A percentile compares a stretch with the other conserved stretches of the same genome.
phyloP scores from a whole-genome alignment of 1,284 basidiomycete species.

The Limonomyces culmigenus region DNA sequence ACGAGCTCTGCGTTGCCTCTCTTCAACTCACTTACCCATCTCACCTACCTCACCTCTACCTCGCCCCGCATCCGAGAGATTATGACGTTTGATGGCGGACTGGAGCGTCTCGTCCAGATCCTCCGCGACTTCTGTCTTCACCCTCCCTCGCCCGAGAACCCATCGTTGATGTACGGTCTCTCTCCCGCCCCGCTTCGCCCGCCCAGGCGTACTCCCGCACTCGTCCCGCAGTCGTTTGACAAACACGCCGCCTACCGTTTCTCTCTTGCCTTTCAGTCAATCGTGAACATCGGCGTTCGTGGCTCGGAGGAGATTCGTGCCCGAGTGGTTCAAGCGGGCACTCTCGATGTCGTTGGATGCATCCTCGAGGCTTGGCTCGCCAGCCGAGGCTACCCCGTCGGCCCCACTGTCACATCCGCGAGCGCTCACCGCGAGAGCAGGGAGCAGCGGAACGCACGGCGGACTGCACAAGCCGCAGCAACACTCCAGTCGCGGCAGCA shows the following conservation, averaged over 20 bases:
- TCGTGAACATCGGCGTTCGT: constrained; percentile 94
- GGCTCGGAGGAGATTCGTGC: constrained; percentile 89
- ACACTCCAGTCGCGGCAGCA: constrained; percentile 28
- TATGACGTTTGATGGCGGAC: constrained; percentile 92
- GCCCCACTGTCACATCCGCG: constrained; percentile 43
- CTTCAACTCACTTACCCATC: constrained; percentile 93
- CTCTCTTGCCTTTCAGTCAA: constrained; percentile 88
- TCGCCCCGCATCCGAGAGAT: constrained; percentile 97
- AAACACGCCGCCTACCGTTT: constrained; percentile 78
- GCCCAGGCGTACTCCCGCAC: constrained; percentile 32
- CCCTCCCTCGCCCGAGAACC: constrained; percentile 61
- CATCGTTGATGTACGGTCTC: constrained; percentile 57
- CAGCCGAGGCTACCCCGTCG: constrained; percentile 66
- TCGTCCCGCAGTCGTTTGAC: constrained; percentile 58
- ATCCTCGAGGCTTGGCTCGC: constrained; percentile 89
- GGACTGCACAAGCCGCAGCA: constrained; percentile 30
- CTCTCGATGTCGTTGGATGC: constrained; percentile 86
- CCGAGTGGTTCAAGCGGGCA: constrained; percentile 91
- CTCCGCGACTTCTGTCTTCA: constrained; percentile 74
- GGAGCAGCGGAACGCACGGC: constrained; percentile 47
- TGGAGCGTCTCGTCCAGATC: constrained; percentile 90
- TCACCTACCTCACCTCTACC: constrained; percentile 93
- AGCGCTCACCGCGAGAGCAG: constrained; percentile 52
- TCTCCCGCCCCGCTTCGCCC: constrained; percentile 38
- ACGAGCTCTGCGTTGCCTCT: constrained; percentile 81